Base-by-base conservation (phyloP, 768 basidiomycete genomes). In the Rhizopogon vesiculosus region DNA sequence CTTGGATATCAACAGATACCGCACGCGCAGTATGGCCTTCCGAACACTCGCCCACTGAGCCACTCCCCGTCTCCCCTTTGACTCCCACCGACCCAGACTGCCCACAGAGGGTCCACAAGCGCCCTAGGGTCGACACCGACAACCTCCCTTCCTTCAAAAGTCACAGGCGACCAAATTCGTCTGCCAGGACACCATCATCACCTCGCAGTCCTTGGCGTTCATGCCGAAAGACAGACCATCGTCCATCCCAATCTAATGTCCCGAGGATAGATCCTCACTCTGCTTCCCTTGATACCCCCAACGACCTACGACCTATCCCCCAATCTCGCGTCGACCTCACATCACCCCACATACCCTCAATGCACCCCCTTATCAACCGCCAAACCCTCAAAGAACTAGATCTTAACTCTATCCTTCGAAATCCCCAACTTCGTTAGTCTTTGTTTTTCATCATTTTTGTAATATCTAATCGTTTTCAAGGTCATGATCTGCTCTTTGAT, bases 401-500 rank as follows among this genome's bases (percentile, higher is more conserved):
- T 68, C 75, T 96, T 18, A 82, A 87, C 56, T 83, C 87, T 52
- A 93, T 96, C 62, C 78, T 96, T 55, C 83, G 89, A 46, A 93
- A 93, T 69, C 91, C 92, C 22, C 92, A 94, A 67, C 86, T 96
- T 56, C 89, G 94, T 91, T 73, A 74, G 86, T 87, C 41, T 19
- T 54, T 55, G 28, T 46, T 55, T 57, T 41, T 43, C 31, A 52
- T 58, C 62, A 38, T 2, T 43, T 9, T 6, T 0, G 12, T 18
- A 7, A 33, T 38, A 6, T 22, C 50, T 50, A 54, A 41, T 51
- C 35, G 12, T 53, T 54, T 52, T 43, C 28, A 63, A 92, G 90
- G 90, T 35, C 93, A 96, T 62, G 93, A 95, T 71, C 78, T 95
- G 57, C 81, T 95, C 61, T 94, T 95, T 61, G 93, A 96, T 59